Base-by-base conservation (phyloP, 768 basidiomycete genomes). In the Tricholoma hemisulphureum region DNA sequence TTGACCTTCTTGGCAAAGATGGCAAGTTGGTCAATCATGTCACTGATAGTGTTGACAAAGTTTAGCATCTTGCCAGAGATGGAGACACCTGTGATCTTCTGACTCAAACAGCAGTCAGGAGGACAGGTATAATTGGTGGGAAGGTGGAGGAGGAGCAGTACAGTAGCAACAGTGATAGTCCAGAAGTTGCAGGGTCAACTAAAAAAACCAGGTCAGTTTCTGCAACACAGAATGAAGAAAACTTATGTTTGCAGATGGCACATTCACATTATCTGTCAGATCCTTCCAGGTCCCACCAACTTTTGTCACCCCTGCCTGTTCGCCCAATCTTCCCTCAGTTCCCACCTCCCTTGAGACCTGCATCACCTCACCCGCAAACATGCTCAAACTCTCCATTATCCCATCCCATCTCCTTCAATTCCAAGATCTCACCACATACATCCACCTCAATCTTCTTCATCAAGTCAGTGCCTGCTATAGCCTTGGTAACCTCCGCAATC, bases 261-360 rank as follows among this genome's bases (percentile, higher is more conserved):
- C 85, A 68, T 96, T 97, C 63, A 97, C 95, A 71, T 93, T 95
- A 68, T 95, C 93, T 49, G 94, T 95, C 75, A 98, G 78, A 68
- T 94, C 91, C 78, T 94, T 94, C 97, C 97, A 98, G 0, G 93
- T 96, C 50, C 97, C 96, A 58, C 92, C 92, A 43, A 99, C 93
- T 67, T 94, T 91, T 61, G 87, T 89, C 34, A 98, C 97, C 53
- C 88, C 82, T 1, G 96, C 97, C 66, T 96, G 95, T 10, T 95
- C 95, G 52, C 96, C 97, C 66, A 98, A 79, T 64, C 87, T 83
- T 29, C 96, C 96, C 69, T 98, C 97, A 6, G 96, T 98, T 26
- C 96, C 96, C 69, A 98, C 97, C 74, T 98, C 95, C 62, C 93
- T 83, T 2, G 95, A 97, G 29, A 98, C 95, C 55, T 94, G 79